A percentile compares a stretch with the other conserved stretches of the same genome.
Conservation (phyloP, 371 early-diverging fungal genomes). For the Mucor indicus region DNA sequence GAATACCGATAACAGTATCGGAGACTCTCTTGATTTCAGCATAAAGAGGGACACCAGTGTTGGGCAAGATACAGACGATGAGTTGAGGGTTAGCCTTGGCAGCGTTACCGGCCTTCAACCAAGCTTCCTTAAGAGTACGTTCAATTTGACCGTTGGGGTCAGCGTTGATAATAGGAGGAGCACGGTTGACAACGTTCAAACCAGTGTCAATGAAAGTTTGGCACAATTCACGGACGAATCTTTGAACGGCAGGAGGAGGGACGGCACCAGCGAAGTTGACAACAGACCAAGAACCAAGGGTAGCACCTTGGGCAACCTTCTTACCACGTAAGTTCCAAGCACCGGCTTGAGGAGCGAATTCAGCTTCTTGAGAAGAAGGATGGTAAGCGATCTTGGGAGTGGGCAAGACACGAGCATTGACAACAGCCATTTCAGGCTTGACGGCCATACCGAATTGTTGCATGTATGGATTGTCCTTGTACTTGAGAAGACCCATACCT, state of each 20-base stretch:
- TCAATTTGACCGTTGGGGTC: conserved; percentile 70
- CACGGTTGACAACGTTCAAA: conserved; percentile 50
- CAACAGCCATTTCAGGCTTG: conserved; percentile 52
- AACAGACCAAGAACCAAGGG: conserved; percentile 83
- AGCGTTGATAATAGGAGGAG: conserved; percentile 66
- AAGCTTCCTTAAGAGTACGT: conserved; percentile 67
- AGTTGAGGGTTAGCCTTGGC: conserved; percentile 76
- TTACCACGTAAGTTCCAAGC: conserved; percentile 92
- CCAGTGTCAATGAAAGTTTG: conserved; percentile 64
- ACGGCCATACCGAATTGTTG: conserved; percentile 71
- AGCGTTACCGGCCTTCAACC: conserved; percentile 65
- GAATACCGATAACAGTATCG: conserved; percentile 88
- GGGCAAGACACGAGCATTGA: conserved; percentile 73
- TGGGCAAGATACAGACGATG: conserved; percentile 80
- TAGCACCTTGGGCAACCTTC: conserved; percentile 73
- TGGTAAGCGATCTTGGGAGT: conserved; percentile 79
- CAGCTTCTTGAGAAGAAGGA: conserved; percentile 51
- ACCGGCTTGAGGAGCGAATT: conserved; percentile 73
- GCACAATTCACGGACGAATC: conserved; percentile 58
- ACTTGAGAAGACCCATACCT: conserved; percentile 48
- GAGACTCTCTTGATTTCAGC: conserved; percentile 92
- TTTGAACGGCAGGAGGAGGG: conserved; percentile 35
- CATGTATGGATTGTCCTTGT: conserved; percentile 57
- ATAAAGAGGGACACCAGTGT: conserved; percentile 84
- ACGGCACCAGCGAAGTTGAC: conserved; percentile 55